These are phyloP conservation scores for Phyllosticta capitalensis DNA, from an alignment of 2,329 filamentous ascomycete genomes.

Conservation along the genomic window DNA sequence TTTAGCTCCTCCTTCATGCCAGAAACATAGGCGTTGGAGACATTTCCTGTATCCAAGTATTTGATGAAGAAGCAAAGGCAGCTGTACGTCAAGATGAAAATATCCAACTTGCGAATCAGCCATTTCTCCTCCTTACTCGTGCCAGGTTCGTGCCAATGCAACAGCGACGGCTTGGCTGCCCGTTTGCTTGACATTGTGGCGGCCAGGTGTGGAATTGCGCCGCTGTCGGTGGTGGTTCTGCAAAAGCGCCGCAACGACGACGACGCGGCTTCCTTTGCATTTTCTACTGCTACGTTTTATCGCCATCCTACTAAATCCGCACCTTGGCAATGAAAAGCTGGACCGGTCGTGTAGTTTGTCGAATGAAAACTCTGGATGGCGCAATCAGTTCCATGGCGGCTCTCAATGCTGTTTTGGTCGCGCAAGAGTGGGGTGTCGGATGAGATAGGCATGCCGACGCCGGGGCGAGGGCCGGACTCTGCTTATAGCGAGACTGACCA, in stretches of 20 bases:
- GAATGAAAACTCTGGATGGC: slow-evolving; percentile 1
- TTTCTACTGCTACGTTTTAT: neutral
- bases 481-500: neutral
- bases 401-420: neutral
- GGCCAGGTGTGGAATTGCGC: neutral
- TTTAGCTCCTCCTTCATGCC: slow-evolving; percentile 22
- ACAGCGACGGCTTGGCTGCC: neutral
- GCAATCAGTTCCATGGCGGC: slow-evolving; percentile 5
- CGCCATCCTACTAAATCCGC: neutral
- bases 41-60: slow-evolving; percentile 18
- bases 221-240: neutral
- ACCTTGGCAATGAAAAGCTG: neutral
- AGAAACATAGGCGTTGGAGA: slow-evolving; percentile 20
- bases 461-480: neutral
- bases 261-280: neutral
- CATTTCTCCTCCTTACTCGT: slow-evolving; percentile 13
- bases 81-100: slow-evolving; percentile 13
- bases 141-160: slow-evolving; percentile 12
- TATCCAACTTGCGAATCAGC: slow-evolving; percentile 16
- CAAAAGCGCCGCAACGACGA: neutral
- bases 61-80: slow-evolving; percentile 18
- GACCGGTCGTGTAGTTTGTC: neutral
- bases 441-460: slow-evolving; percentile 1
- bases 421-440: slow-evolving; percentile 4
- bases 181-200: neutral